Evolutionary conservation across 352 stramenopile species (phyloP), one percentile per base, ranked within the genome.

Genomic region (Elongisporangium undulatum): DNA sequence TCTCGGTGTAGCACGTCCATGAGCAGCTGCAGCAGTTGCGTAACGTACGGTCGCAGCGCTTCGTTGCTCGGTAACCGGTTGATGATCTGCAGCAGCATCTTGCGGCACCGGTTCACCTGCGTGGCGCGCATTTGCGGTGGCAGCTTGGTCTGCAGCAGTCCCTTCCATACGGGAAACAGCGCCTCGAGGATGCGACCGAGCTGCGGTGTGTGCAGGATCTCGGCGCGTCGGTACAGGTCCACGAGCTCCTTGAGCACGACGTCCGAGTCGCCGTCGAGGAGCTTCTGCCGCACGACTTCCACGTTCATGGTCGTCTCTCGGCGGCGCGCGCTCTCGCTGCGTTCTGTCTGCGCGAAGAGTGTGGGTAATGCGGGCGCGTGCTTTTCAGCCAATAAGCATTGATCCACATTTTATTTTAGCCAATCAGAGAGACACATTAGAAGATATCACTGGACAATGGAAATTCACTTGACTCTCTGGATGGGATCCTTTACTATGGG

Each of bases 1-100:
- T 99, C 97, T 38, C 88, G 76, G 48, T 91, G 84, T 51, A 99
- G 71, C 38, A 98, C 93, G 58, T 97, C 83, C 68, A 99, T 96
- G 20, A 95, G 80, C 54, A 98, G 63, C 23, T 91, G 85, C 49
- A 99, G 75, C 53, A 99, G 77, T 64, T 96, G 79, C 45, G 83
- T 67, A 39, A 97, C 93, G 74, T 98, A 98, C 48, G 94, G 92
- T n/a, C 94, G 81, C 63, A 99, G 78, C 24, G 90, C 75, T 21
- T 98, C 95, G 56, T 98, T 98, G 68, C 95, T 97, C 34, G 95
- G 95, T 61, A 98, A 72, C 15, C 96, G 79, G 66, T 97, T 96
- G 19, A 99, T 68, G 59, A 98, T 97, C 74, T 99, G 94, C 24
- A 99, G 73, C 54, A 98, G 76, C 21, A 96, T 69, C 66, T 98